Evolutionary conservation across 2,329 filamentous ascomycete species (phyloP).

Genomic region (Orbilia ellipsospora): DNA sequence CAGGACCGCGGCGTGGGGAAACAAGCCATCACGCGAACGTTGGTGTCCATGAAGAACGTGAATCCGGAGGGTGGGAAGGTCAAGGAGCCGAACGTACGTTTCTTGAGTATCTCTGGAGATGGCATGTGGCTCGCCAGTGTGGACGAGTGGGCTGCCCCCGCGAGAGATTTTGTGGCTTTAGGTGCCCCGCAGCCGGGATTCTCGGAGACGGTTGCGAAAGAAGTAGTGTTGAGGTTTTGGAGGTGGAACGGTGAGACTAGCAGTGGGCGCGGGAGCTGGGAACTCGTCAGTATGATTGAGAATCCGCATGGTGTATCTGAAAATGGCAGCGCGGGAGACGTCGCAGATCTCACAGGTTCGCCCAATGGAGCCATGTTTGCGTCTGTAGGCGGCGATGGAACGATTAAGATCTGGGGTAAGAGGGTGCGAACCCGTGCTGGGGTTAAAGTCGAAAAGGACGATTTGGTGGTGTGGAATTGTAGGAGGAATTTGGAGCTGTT

Average conservation of each 20-base stretch:
- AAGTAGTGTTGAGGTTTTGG: constrained; percentile 94
- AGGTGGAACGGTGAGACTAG: constrained; percentile 66
- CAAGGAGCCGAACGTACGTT: constrained; percentile 79
- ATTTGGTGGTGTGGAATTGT: constrained; percentile 49
- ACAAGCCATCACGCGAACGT: constrained; percentile 88
- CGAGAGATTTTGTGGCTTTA: constrained; percentile 73
- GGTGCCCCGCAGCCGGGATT: constrained; percentile 41
- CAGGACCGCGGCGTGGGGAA: constrained; percentile 81
- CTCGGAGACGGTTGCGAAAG: constrained; percentile 67
- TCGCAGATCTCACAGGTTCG: constrained; percentile 79
- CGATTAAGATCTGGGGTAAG: constrained; percentile 83
- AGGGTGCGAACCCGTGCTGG: constrained; percentile 76
- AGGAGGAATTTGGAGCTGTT: constrained; percentile 44
- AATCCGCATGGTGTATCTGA: constrained; percentile 73
- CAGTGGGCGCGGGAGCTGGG: constrained; percentile 69
- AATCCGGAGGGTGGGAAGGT: constrained; percentile 77
- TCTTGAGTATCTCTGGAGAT: constrained; percentile 79
- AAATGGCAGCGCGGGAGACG: constrained; percentile 66
- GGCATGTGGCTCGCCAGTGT: constrained; percentile 91
- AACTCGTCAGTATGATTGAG: constrained; percentile 84
- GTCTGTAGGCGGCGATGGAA: constrained; percentile 83
- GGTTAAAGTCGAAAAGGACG: constrained; percentile 38
- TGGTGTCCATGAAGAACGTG: constrained; percentile 82
- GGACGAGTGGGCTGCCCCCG: constrained; percentile 86
- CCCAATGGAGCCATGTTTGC: constrained; percentile 78